Evolutionary conservation across 2,329 filamentous ascomycete species (phyloP), one percentile per base, ranked within the genome.

Genomic region (Colletotrichum plurivorum): DNA sequence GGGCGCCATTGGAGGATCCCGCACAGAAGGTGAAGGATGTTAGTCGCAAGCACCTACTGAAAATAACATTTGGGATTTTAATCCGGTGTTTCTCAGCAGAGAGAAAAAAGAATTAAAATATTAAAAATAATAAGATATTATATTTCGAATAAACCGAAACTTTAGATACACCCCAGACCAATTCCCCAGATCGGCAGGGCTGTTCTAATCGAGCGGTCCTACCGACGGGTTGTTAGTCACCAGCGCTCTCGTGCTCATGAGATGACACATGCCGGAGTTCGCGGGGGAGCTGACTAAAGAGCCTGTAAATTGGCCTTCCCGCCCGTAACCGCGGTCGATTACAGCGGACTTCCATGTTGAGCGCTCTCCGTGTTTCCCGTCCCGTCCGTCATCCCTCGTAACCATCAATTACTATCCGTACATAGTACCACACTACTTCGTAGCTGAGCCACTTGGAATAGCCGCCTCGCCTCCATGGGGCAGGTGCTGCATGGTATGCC

Each of bases 211-310:
- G 22, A 52, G 48, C 48, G 48, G 48, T 15, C 18, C 31, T 48
- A n/a, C 10, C 15, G 48, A n/a, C 22, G 36, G 31, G 48, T 20
- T 51, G 25, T 66, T 61, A 66, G 63, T 62, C 63, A 62, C 22
- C 36, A 43, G 45, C 18, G 31, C 31, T 36, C 31, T 36, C 31
- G 31, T 36, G 31, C 31, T 36, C 31, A 63, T 63, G 58, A 67
- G 64, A 58, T 67, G 53, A 67, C 65, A 67, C 59, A 63, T 58
- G 65, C 53, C 41, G 45, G 45, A 15, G 58, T 7, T 43, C 16
- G 9, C 31, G 15, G 31, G 15, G 18, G 45, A 25, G n/a, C 36
- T 55, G 13, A 36, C 58, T 63, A 51, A 52, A 54, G 9, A 36
- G 31, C 31, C 31, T 36, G 31, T 36, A 36, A 57, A 10, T 43